Conservation (phyloP, 345 rosid genomes). For the Hirschfeldia incana region DNA sequence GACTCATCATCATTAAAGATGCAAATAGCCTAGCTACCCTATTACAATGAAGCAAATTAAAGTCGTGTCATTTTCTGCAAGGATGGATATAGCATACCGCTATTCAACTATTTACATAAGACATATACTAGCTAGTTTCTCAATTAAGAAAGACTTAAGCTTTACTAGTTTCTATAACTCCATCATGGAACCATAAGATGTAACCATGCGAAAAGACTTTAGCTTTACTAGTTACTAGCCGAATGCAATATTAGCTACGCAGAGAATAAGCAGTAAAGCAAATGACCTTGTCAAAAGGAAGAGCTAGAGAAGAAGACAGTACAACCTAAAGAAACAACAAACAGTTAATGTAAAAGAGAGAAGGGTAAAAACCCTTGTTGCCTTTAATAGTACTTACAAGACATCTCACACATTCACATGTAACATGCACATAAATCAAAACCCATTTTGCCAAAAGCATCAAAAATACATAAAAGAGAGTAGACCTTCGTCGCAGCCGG, state of each 20-base stretch:
- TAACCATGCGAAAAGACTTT: slow-evolving; percentile 4
- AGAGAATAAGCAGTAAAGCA: slow-evolving; percentile 11
- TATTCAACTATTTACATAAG: background rate
- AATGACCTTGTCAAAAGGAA: background rate
- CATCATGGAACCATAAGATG: slow-evolving; percentile 6
- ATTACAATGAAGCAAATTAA: background rate
- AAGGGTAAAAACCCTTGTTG: background rate
- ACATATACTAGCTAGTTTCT: background rate
- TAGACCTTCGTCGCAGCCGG: slow-evolving; percentile 97
- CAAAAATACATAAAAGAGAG: slow-evolving; percentile 18
- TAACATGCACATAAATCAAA: slow-evolving; percentile 43
- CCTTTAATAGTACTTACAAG: background rate
- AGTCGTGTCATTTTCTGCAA: background rate
- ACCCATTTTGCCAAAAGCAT: slow-evolving; percentile 37
- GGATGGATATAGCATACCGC: background rate
- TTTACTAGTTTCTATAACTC: background rate
- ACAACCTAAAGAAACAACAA: background rate
- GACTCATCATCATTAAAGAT: background rate
- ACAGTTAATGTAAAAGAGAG: background rate
- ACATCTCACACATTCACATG: slow-evolving; percentile 31
- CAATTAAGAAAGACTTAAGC: background rate
- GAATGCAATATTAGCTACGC: slow-evolving; percentile 3
- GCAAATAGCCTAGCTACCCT: background rate
- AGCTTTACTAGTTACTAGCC: background rate
- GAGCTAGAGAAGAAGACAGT: slow-evolving; percentile 2